A percentile compares a stretch with the other conserved stretches of the same genome.
Evolutionary conservation across 1,284 basidiomycete genomes (phyloP).

Genomic region (Microbotryum scabiosae): DNA sequence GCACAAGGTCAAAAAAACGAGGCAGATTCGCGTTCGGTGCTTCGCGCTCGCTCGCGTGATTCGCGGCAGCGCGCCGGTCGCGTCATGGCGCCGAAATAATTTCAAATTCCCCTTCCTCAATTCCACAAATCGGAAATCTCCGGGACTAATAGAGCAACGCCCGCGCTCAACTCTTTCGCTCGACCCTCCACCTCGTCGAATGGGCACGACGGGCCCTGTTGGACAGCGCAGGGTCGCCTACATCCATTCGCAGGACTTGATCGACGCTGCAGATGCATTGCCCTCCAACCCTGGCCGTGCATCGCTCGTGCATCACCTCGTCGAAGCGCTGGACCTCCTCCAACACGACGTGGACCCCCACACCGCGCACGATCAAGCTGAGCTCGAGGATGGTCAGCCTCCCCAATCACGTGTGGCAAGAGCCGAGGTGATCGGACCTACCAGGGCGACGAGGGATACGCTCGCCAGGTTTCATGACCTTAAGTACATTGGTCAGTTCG

Average conservation of each 20-base stretch:
- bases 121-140: too few species aligned
- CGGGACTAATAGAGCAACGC: too few species aligned
- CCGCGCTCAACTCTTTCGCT: too few species aligned
- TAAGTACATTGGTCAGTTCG: conserved; percentile 37
- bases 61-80: too few species aligned
- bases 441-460: conserved; percentile 34
- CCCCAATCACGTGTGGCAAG: conserved; percentile 40
- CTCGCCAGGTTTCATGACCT: conserved; percentile 42
- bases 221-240: conserved; percentile 43
- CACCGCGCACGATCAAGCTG: conserved; percentile 48
- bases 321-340: conserved; percentile 53
- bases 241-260: conserved; percentile 53
- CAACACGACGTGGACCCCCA: conserved; percentile 44
- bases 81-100: too few species aligned
- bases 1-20: too few species aligned
- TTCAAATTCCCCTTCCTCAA: too few species aligned
- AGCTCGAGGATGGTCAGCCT: conserved; percentile 34
- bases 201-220: too few species aligned
- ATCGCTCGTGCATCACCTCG: conserved; percentile 63
- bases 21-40: too few species aligned
- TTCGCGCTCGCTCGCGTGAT: too few species aligned
- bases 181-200: too few species aligned
- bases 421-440: conserved; percentile 32
- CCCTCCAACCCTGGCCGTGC: conserved; percentile 79
- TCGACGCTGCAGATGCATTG: conserved; percentile 55